phyloP scores from a whole-genome alignment of 192 early-diverging fungal genomes.

The Backusella tarrabulga region DNA sequence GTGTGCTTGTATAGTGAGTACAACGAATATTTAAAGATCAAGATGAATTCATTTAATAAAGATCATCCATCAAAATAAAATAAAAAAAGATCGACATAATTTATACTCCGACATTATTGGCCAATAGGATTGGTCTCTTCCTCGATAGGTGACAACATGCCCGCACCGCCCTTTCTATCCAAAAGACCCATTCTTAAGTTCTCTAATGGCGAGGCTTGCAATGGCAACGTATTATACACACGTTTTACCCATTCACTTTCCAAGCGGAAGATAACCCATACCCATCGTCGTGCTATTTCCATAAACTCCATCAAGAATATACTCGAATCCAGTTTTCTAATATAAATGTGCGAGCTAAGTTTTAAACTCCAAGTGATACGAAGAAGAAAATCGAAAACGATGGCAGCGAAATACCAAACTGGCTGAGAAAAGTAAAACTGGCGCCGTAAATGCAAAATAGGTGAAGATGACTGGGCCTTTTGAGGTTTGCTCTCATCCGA shows the following conservation, averaged over 20 bases:
- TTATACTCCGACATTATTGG: not conserved
- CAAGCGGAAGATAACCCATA: slow-evolving; percentile 93
- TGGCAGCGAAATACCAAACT: slow-evolving; percentile 76
- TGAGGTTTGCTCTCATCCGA: not conserved
- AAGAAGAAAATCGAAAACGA: slow-evolving; percentile 75
- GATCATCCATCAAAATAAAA: too few relatives aligned
- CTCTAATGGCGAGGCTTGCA: not conserved
- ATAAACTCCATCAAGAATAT: slow-evolving; percentile 77
- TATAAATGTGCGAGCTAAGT: slow-evolving; percentile 57
- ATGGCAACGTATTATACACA: slow-evolving; percentile 14
- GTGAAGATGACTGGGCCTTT: slow-evolving; percentile 1
- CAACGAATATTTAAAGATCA: too few relatives aligned
- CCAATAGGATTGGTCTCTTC: not conserved
- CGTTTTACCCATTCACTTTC: slow-evolving; percentile 77
- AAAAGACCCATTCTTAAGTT: not conserved
- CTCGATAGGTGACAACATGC: slow-evolving; percentile 11
- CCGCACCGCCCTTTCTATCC: not conserved
- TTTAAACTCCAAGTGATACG: slow-evolving; percentile 88
- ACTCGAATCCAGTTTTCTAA: slow-evolving; percentile 63
- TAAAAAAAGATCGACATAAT: not conserved
- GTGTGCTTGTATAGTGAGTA: too few relatives aligned
- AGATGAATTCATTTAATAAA: not conserved
- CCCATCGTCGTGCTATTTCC: slow-evolving; percentile 85
- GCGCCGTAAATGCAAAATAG: slow-evolving; percentile 55
- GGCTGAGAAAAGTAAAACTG: slow-evolving; percentile 62